Evolutionary conservation across 306 rosid genomes (phyloP), one percentile per base, ranked within the genome.

Genomic region (Psophocarpus tetragonolobus): DNA sequence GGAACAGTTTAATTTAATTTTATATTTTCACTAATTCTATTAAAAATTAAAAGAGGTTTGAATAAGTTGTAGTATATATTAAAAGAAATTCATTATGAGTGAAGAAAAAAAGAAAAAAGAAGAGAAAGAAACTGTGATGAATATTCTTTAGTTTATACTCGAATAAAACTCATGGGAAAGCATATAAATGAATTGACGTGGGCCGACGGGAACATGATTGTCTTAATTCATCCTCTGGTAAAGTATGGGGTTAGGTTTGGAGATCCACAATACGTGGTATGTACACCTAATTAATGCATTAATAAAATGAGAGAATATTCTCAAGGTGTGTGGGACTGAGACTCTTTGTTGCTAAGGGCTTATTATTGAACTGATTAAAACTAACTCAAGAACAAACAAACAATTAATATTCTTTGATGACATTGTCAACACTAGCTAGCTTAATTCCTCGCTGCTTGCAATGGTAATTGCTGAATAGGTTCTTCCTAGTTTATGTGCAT

Each of bases 291-390:
- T 64, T 1, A 64, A 64, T 64, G 29, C 72, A 39, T 41, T 65
- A 20, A 73, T 36, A 26, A 74, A 9, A 6, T 41, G 1, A 27
- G 42, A 60, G 67, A 53, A 73, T 56, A 73, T 73, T 73, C 76
- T 33, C 21, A 70, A 47, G 6, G 8, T 38, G 8, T 38, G 4
- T 30, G 42, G 75, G 62, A 18, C 42, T 41, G 4, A 1, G 17
- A 42, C 4, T 42, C 7, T 0, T 13, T 13, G 18, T 13, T 67
- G 39, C 57, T 10, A 68, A 14, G 17, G 44, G 50, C 23, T 48
- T 17, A 48, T 48, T 14, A 48, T 17, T n/a, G 23, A 4, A 13
- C 15, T 4, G 63, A 56, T 56, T 56, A 24, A 11, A 13, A 60
- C 38, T 14, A 60, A 60, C 13, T 30, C 8, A 6, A 0, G 36